Percentiles rank a stretch among this genome's conserved stretches.
Evolutionary conservation across 345 rosid species (phyloP).

Genomic region (Citrus unshiu): DNA sequence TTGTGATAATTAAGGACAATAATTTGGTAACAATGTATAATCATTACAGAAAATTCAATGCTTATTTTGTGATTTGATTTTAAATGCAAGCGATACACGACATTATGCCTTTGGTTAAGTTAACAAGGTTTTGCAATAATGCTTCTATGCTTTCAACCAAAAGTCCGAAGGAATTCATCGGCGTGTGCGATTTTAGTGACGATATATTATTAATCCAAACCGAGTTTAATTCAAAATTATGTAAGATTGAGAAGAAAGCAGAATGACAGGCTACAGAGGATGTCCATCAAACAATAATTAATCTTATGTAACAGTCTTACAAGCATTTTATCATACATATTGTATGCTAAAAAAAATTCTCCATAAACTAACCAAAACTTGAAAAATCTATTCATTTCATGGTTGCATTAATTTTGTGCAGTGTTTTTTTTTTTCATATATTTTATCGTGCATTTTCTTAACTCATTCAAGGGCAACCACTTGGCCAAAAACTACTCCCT

Average conservation of each 20-base stretch:
- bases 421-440: background rate
- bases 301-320: too few relatives aligned
- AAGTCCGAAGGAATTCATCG: too few relatives aligned
- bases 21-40: background rate
- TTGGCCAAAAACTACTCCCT: too few relatives aligned
- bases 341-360: background rate
- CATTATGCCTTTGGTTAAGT: background rate
- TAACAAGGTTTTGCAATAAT: background rate
- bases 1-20: background rate
- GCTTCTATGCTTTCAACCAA: too few relatives aligned
- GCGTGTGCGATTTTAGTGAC: too few relatives aligned
- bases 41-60: background rate
- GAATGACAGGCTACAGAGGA: background rate
- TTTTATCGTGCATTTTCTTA: background rate
- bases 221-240: too few relatives aligned
- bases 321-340: background rate
- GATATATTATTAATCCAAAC: too few relatives aligned
- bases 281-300: background rate
- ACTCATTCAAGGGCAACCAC: too few relatives aligned
- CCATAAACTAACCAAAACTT: background rate
- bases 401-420: background rate
- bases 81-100: background rate
- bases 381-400: background rate
- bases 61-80: background rate
- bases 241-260: too few relatives aligned